Conservation (phyloP, 805 yeast species). For the Candida jianshihensis region DNA sequence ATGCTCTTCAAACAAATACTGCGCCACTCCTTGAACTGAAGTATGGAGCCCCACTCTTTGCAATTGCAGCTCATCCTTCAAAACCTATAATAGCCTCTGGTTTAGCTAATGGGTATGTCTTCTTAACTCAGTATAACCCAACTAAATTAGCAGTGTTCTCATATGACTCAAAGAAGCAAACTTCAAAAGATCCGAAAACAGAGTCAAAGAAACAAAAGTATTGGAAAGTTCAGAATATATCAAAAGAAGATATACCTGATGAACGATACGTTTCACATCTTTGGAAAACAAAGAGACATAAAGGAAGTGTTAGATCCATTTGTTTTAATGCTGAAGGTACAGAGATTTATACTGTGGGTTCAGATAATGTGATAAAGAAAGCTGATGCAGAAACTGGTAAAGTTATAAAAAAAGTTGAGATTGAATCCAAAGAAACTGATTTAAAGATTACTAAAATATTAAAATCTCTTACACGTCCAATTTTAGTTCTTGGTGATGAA, state of each 20-base stretch:
- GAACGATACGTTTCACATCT: conserved; percentile 24
- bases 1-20: conserved; percentile 14
- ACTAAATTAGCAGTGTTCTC: conserved; percentile 33
- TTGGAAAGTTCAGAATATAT: conserved; percentile 34
- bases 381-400: conserved; percentile 69
- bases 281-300: conserved; percentile 90
- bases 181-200: conserved; percentile 15
- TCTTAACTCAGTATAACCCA: conserved; percentile 51
- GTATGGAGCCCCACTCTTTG: conserved; percentile 61
- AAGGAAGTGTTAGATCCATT: conserved; percentile 75
- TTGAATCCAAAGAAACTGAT: conserved; percentile 12
- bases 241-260: conserved; percentile 11
- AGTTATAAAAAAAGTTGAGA: conserved; percentile 49
- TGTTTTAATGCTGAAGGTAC: conserved; percentile 49
- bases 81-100: conserved; percentile 61
- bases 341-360: conserved; percentile 62
- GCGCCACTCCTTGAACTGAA: conserved; percentile 29
- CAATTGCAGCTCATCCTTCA: conserved; percentile 73
- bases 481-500: conserved; percentile 58
- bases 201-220: conserved; percentile 27
- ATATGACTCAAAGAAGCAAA: conserved; percentile 19
- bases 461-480: conserved; percentile 28
- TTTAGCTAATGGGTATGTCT: conserved; percentile 74
- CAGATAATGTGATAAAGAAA: conserved; percentile 72
- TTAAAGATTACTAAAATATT: conserved; percentile 26